Base-by-base conservation (phyloP, 2,329 filamentous ascomycete species). In the Karstenula rhodostoma region DNA sequence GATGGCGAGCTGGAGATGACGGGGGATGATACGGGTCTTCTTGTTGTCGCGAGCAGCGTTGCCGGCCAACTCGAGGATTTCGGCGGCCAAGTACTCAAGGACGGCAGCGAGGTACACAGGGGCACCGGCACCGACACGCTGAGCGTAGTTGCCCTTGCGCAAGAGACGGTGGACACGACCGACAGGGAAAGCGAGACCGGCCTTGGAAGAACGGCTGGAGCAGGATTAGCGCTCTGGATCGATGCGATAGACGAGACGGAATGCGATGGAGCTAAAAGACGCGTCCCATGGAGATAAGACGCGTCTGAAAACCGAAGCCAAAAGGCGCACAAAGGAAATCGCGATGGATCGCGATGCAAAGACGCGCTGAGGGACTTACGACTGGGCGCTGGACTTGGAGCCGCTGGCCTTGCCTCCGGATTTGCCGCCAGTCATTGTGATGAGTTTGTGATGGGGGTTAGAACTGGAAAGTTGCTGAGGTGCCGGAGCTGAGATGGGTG, bases 371-470 rank as follows among this genome's bases (percentile, higher is more conserved):
- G 56, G 59, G 50, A 91, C 94, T 89, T 86, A 98, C 95, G 94
- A 97, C 88, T 98, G 95, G 79, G 95, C 92, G 87, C 91, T 96
- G 75, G 77, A 79, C 93, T 99, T 99, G 86, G 91, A 90, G 86
- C 94, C 93, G 86, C 91, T 94, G 87, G 94, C 94, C 91, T 98
- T 98, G 90, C 95, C 95, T 84, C 95, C 95, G 86, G 94, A 97
- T 86, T 99, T 99, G 84, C 95, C 94, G 89, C 94, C 94, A 93
- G 95, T 96, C 95, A 99, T 99, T 91, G 92, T 97, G 90, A 69
- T 74, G 72, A 66, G 63, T 57, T 61, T 52, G 49, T 17, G 19
- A 17, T 37, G 49, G 68, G 9, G 67, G 68, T 68, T 66, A 72
- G 69, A 73, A 70, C 67, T 73, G 67, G 65, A 65, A 64, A 61